phyloP scores from a whole-genome alignment of 495 filamentous ascomycete species.

The Penicillium mononematosum region DNA sequence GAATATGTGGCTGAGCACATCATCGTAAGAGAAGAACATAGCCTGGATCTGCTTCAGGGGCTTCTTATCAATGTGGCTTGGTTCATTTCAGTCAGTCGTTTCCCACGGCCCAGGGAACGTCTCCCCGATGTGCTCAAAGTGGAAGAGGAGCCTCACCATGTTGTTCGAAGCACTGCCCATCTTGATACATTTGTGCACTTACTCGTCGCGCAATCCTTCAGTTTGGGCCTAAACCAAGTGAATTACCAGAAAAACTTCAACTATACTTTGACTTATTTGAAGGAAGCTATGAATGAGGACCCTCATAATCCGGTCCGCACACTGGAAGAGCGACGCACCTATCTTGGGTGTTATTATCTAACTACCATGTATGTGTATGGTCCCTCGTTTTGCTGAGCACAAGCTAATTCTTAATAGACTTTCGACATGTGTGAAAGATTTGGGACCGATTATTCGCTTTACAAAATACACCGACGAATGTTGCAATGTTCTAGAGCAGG shows the following conservation, averaged over 20 bases:
- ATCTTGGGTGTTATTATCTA: slow-evolving; percentile 39
- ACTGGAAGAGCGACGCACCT: slow-evolving; percentile 30
- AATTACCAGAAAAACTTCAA: slow-evolving; percentile 18
- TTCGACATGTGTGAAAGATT: slow-evolving; percentile 31
- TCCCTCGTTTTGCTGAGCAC: neutral
- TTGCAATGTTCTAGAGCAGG: slow-evolving; percentile 19
- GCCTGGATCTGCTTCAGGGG: slow-evolving; percentile 41
- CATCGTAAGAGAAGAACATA: slow-evolving; percentile 34
- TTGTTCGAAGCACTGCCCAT: slow-evolving; percentile 16
- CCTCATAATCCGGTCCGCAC: slow-evolving; percentile 21
- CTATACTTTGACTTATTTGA: slow-evolving; percentile 26
- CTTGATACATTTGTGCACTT: slow-evolving; percentile 29
- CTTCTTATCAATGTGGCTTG: slow-evolving; percentile 43
- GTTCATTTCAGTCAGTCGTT: slow-evolving; percentile 26
- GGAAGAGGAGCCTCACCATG: neutral
- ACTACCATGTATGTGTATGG: slow-evolving; percentile 27
- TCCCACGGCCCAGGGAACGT: neutral
- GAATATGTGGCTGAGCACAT: slow-evolving; percentile 34
- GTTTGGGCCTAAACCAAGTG: slow-evolving; percentile 29
- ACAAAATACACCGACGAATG: slow-evolving; percentile 31
- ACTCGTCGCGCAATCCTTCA: slow-evolving; percentile 27
- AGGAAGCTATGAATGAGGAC: slow-evolving; percentile 13
- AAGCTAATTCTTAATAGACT: slow-evolving; percentile 20
- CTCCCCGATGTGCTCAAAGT: neutral
- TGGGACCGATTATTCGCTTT: slow-evolving; percentile 29